A percentile compares a stretch with the other conserved stretches of the same genome.
Conservation (phyloP, 768 basidiomycete genomes). For the Trametopsis cervina region DNA sequence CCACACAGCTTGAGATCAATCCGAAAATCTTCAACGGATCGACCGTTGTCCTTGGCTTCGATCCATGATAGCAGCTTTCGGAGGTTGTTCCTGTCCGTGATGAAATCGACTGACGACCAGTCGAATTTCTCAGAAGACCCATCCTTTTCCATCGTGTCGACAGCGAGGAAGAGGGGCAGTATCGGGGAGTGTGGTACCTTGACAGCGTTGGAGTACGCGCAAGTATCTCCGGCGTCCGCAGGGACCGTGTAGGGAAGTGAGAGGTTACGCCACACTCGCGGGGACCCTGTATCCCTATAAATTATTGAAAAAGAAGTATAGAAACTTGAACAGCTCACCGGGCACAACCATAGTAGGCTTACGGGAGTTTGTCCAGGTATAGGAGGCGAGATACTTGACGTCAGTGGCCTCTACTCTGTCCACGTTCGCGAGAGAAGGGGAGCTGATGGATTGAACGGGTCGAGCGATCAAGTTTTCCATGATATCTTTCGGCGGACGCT, state of each 20-base stretch:
- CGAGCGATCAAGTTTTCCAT: background rate
- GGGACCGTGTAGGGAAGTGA: slow-evolving; percentile 45
- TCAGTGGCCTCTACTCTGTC: slow-evolving; percentile 6
- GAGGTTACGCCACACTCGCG: slow-evolving; percentile 48
- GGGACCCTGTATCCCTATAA: slow-evolving; percentile 56
- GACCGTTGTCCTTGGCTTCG: background rate
- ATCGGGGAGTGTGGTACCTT: slow-evolving; percentile 32
- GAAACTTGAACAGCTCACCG: slow-evolving; percentile 13
- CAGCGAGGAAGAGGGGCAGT: slow-evolving; percentile 54
- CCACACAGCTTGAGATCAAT: slow-evolving; percentile 66
- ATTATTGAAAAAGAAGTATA: no score
- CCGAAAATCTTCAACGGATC: slow-evolving; percentile 37
- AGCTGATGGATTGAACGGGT: background rate
- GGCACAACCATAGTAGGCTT: slow-evolving; percentile 26
- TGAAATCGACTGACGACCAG: slow-evolving; percentile 33
- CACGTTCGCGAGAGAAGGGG: background rate
- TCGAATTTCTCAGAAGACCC: slow-evolving; percentile 24
- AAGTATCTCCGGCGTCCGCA: slow-evolving; percentile 42
- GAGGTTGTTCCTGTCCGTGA: slow-evolving; percentile 59
- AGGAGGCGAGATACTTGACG: slow-evolving; percentile 24
- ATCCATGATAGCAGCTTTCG: slow-evolving; percentile 5
- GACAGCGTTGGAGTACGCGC: slow-evolving; percentile 54
- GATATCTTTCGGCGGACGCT: background rate
- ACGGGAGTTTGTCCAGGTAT: slow-evolving; percentile 21
- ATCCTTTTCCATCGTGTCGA: slow-evolving; percentile 31